Conservation (phyloP, 2,329 filamentous ascomycete species). For the Monosporascus cannonballus region DNA sequence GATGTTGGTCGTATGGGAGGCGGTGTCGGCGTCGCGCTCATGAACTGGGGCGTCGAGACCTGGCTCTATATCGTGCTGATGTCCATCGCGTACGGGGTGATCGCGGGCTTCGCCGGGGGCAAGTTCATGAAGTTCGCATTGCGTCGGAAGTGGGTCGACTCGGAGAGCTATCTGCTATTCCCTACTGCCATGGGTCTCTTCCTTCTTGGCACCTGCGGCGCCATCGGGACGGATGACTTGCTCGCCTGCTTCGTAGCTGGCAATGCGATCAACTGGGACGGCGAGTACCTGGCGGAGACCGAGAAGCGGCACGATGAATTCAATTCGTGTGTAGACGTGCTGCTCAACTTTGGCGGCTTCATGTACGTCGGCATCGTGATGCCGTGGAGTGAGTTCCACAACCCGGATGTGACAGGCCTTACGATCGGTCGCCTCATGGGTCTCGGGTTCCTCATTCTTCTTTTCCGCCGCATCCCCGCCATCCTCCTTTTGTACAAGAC, state of each 20-base stretch:
- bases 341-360: constrained; percentile 56
- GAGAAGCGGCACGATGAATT: constrained; percentile 54
- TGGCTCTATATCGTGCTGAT: constrained; percentile 54
- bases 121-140: constrained; percentile 40
- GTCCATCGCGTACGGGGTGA: constrained; percentile 43
- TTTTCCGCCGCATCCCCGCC: constrained; percentile 52
- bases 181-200: constrained; percentile 50
- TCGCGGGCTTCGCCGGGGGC: constrained; percentile 43
- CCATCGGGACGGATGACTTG: constrained; percentile 53
- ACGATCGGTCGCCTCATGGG: constrained; percentile 43
- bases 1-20: constrained; percentile 44
- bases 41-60: constrained; percentile 54
- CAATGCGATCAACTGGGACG: constrained; percentile 56
- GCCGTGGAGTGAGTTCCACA: constrained; percentile 49
- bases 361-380: constrained; percentile 52
- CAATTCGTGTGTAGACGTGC: constrained; percentile 50
- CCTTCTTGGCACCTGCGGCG: constrained; percentile 50
- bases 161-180: constrained; percentile 46
- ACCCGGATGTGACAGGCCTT: constrained; percentile 46
- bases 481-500: constrained; percentile 48
- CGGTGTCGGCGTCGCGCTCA: constrained; percentile 44
- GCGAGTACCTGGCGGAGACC: constrained; percentile 49
- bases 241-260: constrained; percentile 57
- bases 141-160: constrained; percentile 47
- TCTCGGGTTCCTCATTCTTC: constrained; percentile 45